Evolutionary conservation across 2,329 filamentous ascomycete genomes (phyloP).

Genomic region (Fusarium nisikadoi): DNA sequence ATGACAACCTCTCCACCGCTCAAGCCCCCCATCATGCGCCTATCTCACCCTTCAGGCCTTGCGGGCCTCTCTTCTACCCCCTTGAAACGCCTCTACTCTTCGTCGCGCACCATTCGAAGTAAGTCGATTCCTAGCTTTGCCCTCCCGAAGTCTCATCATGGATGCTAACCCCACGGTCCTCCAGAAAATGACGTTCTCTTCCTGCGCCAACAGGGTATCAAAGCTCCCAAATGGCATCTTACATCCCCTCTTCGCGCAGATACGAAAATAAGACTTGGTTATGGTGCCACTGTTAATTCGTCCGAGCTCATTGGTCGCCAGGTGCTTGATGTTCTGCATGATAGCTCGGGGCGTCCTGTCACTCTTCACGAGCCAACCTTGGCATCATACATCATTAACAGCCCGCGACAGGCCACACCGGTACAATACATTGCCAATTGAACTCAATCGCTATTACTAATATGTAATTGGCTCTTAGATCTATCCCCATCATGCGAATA

Average conservation of each 20-base stretch:
- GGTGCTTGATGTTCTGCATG: slow-evolving; percentile 67
- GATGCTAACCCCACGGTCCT: slow-evolving; percentile 11
- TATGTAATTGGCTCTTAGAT: slow-evolving; percentile 39
- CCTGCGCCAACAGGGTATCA: slow-evolving; percentile 52
- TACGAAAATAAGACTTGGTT: slow-evolving; percentile 49
- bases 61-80: neutral
- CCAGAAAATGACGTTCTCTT: slow-evolving; percentile 55
- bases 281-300: slow-evolving; percentile 61
- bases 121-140: neutral
- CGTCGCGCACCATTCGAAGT: slow-evolving; percentile 46
- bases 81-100: slow-evolving; percentile 40
- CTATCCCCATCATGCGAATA: slow-evolving; percentile 78
- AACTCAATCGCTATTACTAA: neutral
- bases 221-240: slow-evolving; percentile 52
- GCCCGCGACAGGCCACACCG: slow-evolving; percentile 78
- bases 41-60: slow-evolving; percentile 1
- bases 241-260: slow-evolving; percentile 50
- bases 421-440: slow-evolving; percentile 28
- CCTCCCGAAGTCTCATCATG: slow-evolving; percentile 2
- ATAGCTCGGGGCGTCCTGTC: slow-evolving; percentile 61
- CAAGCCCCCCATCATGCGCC: slow-evolving; percentile 29
- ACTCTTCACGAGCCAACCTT: slow-evolving; percentile 73
- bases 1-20: slow-evolving; percentile 16
- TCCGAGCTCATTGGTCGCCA: slow-evolving; percentile 71
- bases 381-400: slow-evolving; percentile 77